These are phyloP conservation scores for Plasmodium gallinaceum DNA, from an alignment of 169 alveolate species.

Conservation along the genomic window DNA sequence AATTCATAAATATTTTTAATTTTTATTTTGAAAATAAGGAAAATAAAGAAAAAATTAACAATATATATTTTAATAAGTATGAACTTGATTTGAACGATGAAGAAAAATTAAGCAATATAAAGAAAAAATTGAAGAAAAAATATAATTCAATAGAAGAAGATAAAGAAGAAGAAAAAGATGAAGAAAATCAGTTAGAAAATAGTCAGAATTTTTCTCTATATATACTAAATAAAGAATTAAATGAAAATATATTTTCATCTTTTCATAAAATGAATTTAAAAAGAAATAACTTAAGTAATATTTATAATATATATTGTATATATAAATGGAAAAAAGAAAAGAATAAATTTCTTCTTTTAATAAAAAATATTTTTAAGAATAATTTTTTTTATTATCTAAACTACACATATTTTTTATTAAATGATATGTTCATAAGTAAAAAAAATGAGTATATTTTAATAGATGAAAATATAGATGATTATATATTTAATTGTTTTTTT, in stretches of 20 bases:
- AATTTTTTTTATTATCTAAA: constrained; percentile 46
- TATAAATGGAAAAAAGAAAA: constrained; percentile 56
- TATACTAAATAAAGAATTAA: constrained; percentile 56
- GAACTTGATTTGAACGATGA: neutral
- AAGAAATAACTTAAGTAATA: constrained; percentile 49
- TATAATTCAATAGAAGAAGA: constrained; percentile 11
- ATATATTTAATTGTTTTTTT: constrained; percentile 36
- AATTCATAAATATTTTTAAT: constrained; percentile 30
- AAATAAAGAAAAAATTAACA: neutral
- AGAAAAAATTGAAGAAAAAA: constrained; percentile 27
- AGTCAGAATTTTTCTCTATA: constrained; percentile 25
- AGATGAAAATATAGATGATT: constrained; percentile 27
- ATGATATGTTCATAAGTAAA: constrained; percentile 24
- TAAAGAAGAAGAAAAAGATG: neutral
- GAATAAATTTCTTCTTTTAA: constrained; percentile 17
- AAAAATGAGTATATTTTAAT: constrained; percentile 33
- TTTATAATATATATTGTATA: constrained; percentile 57
- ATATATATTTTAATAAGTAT: constrained; percentile 23
- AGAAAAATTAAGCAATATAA: constrained; percentile 32
- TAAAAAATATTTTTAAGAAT: constrained; percentile 41
- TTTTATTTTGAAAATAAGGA: constrained; percentile 33
- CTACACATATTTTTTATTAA: constrained; percentile 11
- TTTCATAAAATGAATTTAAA: constrained; percentile 69
- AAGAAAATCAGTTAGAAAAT: neutral
- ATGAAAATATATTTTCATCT: constrained; percentile 56